Evolutionary conservation across 108 stramenopile genomes (phyloP).

Genomic region (Nitzschia inconspicua): DNA sequence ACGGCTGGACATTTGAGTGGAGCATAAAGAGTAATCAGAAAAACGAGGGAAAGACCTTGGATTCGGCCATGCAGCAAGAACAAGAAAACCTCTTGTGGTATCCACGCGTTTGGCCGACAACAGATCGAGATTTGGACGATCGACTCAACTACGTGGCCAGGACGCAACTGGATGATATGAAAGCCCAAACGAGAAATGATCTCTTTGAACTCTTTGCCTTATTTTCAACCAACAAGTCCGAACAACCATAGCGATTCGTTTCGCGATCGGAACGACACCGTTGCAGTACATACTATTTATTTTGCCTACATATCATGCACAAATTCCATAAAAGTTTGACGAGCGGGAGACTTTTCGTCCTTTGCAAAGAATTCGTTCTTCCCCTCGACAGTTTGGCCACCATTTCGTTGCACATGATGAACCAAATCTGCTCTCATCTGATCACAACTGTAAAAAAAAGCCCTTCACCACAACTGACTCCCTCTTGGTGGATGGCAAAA

Average conservation of each 20-base stretch:
- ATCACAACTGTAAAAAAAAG: too few relatives aligned
- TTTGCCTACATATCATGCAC: too few relatives aligned
- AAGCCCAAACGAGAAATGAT: neutral
- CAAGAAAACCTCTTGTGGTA: slow-evolving; percentile 39
- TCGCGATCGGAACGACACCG: neutral
- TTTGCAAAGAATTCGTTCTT: too few relatives aligned
- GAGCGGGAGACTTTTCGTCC: too few relatives aligned
- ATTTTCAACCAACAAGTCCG: neutral
- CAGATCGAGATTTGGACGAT: neutral
- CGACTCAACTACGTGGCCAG: slow-evolving; percentile 1
- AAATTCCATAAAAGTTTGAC: too few relatives aligned
- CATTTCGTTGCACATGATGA: too few relatives aligned
- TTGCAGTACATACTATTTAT: too few relatives aligned
- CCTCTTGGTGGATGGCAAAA: too few relatives aligned
- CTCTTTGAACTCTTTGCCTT: slow-evolving; percentile 3
- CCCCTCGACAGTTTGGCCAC: too few relatives aligned
- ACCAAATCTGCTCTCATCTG: too few relatives aligned
- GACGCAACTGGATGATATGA: neutral
- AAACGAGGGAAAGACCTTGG: slow-evolving; percentile 36
- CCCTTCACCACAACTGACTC: too few relatives aligned
- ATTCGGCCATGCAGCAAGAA: slow-evolving; percentile 33
- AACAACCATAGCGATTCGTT: neutral
- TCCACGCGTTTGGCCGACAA: slow-evolving; percentile 50
- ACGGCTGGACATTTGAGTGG: slow-evolving; percentile 41
- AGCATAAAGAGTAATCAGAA: slow-evolving; percentile 27